These are phyloP conservation scores for Mucor ambiguus DNA, from an alignment of 371 early-diverging fungal species.

Conservation along the genomic window DNA sequence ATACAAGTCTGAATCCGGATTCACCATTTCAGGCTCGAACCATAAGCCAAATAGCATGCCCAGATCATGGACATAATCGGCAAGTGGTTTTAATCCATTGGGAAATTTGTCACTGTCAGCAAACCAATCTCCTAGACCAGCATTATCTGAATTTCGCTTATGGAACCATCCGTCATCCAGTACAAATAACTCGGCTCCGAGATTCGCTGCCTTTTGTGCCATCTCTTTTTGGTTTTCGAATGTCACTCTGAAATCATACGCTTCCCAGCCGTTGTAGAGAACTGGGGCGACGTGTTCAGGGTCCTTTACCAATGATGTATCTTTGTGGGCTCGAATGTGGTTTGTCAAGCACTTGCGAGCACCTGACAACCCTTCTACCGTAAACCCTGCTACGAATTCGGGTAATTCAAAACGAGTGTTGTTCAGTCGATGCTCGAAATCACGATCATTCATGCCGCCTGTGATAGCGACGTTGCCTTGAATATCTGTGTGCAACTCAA, in stretches of 20 bases:
- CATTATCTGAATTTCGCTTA: conserved; percentile 34
- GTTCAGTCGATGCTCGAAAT: conserved; percentile 28
- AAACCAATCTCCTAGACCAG: conserved; percentile 62
- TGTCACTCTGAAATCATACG: conserved; percentile 35
- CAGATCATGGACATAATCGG: conserved; percentile 41
- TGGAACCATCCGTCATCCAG: conserved; percentile 64
- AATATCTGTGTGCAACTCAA: conserved; percentile 26
- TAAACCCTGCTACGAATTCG: conserved; percentile 36
- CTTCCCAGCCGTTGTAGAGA: conserved; percentile 53
- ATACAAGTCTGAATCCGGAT: conserved; percentile 44
- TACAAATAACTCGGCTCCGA: conserved; percentile 50
- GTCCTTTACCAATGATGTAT: conserved; percentile 4
- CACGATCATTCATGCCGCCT: conserved; percentile 42
- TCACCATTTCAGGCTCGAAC: conserved; percentile 58
- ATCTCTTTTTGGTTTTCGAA: conserved; percentile 29
- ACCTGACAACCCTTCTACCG: conserved; percentile 33
- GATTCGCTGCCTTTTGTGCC: conserved; percentile 30
- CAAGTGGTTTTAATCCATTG: conserved; percentile 46
- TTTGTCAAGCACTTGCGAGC: conserved; percentile 37
- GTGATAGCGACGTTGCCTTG: conserved; percentile 28
- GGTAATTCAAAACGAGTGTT: conserved; percentile 14
- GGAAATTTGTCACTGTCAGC: conserved; percentile 50
- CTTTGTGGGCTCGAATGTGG: conserved; percentile 17
- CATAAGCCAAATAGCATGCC: conserved; percentile 61
- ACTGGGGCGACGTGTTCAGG: conserved; percentile 23